Conservation (phyloP, 1,284 basidiomycete genomes). For the Cutaneotrichosporon cyanovorans region DNA sequence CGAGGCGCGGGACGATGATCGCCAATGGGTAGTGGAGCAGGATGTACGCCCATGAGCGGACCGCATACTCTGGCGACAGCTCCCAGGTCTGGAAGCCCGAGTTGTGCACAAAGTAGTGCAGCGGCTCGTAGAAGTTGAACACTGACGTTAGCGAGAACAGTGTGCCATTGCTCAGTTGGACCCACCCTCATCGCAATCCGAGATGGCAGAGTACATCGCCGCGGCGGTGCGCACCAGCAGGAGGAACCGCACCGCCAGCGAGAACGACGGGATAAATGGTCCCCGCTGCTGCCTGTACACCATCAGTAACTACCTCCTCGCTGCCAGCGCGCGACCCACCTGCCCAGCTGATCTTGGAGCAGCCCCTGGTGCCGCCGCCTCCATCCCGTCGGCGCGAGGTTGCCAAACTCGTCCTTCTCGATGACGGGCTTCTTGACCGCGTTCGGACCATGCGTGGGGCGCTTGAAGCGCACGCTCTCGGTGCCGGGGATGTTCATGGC, state of each 20-base stretch:
- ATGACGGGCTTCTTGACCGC: conserved; percentile 23
- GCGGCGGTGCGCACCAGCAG: conserved; percentile 72
- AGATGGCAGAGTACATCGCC: conserved; percentile 92
- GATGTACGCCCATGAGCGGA: conserved; percentile 91
- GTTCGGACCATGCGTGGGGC: conserved; percentile 38
- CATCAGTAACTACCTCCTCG: no score
- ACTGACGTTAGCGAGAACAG: conserved; percentile 52
- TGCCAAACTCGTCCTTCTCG: conserved; percentile 41
- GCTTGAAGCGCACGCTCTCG: conserved; percentile 41
- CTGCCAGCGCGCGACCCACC: conserved; percentile 26
- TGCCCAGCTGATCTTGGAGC: conserved; percentile 41
- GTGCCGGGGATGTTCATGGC: conserved; percentile 33
- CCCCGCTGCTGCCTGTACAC: conserved; percentile 34
- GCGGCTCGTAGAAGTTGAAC: conserved; percentile 97
- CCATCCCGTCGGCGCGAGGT: conserved; percentile 34
- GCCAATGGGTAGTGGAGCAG: conserved; percentile 56
- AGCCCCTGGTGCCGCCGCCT: conserved; percentile 43
- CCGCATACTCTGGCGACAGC: conserved; percentile 77
- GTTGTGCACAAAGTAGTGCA: conserved; percentile 78
- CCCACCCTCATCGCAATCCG: conserved; percentile 94
- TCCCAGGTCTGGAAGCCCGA: conserved; percentile 98
- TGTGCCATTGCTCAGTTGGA: not conserved
- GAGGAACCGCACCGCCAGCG: conserved; percentile 72
- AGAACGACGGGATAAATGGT: conserved; percentile 77
- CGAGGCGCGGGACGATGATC: conserved; percentile 35